phyloP scores from a whole-genome alignment of 2,329 filamentous ascomycete species.

The Aspergillus quadricinctus region DNA sequence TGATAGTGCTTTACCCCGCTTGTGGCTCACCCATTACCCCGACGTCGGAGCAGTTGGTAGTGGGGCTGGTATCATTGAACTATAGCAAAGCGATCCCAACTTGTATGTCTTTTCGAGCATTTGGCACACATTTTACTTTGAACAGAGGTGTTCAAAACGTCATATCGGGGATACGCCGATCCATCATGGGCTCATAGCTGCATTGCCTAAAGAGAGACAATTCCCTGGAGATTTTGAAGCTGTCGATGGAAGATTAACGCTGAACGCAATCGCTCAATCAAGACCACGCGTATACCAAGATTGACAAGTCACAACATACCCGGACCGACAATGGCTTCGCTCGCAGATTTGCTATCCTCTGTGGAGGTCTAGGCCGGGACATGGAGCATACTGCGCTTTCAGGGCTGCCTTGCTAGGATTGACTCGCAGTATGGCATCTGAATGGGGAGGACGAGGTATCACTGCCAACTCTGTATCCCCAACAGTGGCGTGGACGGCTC shows the following conservation, averaged over 20 bases:
- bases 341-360: constrained; percentile 40
- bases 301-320: too few relatives aligned
- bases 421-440: constrained; percentile 44
- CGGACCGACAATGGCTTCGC: constrained; percentile 29
- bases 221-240: too few relatives aligned
- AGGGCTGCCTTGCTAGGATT: constrained; percentile 45
- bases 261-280: too few relatives aligned
- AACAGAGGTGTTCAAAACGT: not conserved
- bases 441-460: constrained; percentile 45
- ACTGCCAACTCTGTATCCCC: constrained; percentile 46
- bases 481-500: constrained; percentile 44
- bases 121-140: too few relatives aligned
- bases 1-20: not conserved
- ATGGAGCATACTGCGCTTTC: constrained; percentile 47
- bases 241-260: too few relatives aligned
- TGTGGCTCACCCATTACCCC: not conserved
- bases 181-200: not conserved
- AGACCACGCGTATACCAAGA: too few relatives aligned
- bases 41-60: not conserved
- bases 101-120: too few relatives aligned
- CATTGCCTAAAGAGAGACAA: not conserved
- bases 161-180: not conserved
- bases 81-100: not conserved
- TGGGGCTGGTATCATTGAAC: not conserved
- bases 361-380: constrained; percentile 42